Evolutionary conservation across 2,329 filamentous ascomycete genomes (phyloP).

Genomic region (Epichloe uncinata): DNA sequence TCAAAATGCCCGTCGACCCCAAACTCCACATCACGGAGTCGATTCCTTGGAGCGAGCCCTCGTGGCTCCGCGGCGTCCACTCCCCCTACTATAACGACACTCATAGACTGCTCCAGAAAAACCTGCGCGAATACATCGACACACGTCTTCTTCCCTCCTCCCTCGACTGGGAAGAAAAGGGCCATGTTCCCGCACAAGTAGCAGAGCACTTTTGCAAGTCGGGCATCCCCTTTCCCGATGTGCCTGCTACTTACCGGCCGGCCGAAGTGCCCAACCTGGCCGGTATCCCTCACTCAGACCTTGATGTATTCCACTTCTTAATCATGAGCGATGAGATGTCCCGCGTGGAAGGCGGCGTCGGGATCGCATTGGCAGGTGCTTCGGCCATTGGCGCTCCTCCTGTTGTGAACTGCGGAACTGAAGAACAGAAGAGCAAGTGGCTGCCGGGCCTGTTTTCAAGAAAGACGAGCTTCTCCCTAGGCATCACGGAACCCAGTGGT

Average conservation of each 20-base stretch:
- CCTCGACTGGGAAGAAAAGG: conserved; percentile 50
- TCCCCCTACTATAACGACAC: conserved; percentile 47
- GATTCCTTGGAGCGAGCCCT: conserved; percentile 15
- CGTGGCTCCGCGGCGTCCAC: conserved; percentile 15
- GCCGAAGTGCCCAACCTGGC: conserved; percentile 19
- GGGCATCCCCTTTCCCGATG: conserved; percentile 24
- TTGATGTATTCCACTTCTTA: conserved; percentile 44
- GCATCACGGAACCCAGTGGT: conserved; percentile 49
- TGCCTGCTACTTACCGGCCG: conserved; percentile 24
- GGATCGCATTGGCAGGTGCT: conserved; percentile 43
- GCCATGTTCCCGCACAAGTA: conserved; percentile 32
- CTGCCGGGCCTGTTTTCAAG: conserved; percentile 45
- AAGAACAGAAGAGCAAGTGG: conserved; percentile 34
- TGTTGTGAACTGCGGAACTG: conserved; percentile 47
- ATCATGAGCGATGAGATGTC: conserved; percentile 42
- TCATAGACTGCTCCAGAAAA: conserved; percentile 44
- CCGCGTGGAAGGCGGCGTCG: conserved; percentile 42
- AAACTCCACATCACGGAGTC: conserved; percentile 10
- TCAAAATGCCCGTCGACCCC: conserved; percentile 9
- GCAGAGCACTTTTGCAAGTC: conserved; percentile 23
- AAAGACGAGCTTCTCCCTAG: conserved; percentile 47
- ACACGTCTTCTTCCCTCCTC: conserved; percentile 42
- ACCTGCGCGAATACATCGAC: conserved; percentile 45
- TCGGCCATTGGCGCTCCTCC: conserved; percentile 51
- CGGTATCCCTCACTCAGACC: conserved; percentile 31